A percentile compares a stretch with the other conserved stretches of the same genome.
Evolutionary conservation across 2,329 filamentous ascomycete species (phyloP).

Genomic region (Metarhizium humberi): DNA sequence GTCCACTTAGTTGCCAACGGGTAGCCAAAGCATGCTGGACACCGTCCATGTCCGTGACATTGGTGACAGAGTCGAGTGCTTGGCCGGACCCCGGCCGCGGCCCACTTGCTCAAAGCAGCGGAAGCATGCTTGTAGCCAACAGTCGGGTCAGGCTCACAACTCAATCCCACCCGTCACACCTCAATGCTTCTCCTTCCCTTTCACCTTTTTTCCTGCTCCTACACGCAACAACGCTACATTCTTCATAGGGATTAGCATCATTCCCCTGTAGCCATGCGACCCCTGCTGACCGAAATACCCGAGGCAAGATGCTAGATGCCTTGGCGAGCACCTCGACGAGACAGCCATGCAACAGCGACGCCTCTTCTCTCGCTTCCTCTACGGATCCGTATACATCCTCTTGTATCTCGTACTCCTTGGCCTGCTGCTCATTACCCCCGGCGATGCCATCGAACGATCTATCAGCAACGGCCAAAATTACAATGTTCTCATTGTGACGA

Average conservation of each 20-base stretch:
- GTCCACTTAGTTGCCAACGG: too few species aligned
- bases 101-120: not conserved
- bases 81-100: not conserved
- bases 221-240: not conserved
- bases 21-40: not conserved
- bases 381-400: slow-evolving; percentile 67
- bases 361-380: slow-evolving; percentile 69
- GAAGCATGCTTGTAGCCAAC: not conserved
- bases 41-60: not conserved
- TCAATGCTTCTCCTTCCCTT: too few species aligned
- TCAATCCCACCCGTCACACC: too few species aligned
- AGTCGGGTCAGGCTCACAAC: not conserved
- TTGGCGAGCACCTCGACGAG: not conserved
- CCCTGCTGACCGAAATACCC: slow-evolving; percentile 4
- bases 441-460: slow-evolving; percentile 72
- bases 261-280: slow-evolving; percentile 19
- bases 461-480: slow-evolving; percentile 56
- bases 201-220: not conserved
- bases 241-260: not conserved
- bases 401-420: slow-evolving; percentile 64
- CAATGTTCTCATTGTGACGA: slow-evolving; percentile 75
- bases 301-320: slow-evolving; percentile 3
- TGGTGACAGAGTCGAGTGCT: not conserved
- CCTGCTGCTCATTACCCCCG: slow-evolving; percentile 71
- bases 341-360: slow-evolving; percentile 16